Evolutionary conservation across 495 filamentous ascomycete species (phyloP), one percentile per base, ranked within the genome.

Genomic region (Umbilicaria muhlenbergii): DNA sequence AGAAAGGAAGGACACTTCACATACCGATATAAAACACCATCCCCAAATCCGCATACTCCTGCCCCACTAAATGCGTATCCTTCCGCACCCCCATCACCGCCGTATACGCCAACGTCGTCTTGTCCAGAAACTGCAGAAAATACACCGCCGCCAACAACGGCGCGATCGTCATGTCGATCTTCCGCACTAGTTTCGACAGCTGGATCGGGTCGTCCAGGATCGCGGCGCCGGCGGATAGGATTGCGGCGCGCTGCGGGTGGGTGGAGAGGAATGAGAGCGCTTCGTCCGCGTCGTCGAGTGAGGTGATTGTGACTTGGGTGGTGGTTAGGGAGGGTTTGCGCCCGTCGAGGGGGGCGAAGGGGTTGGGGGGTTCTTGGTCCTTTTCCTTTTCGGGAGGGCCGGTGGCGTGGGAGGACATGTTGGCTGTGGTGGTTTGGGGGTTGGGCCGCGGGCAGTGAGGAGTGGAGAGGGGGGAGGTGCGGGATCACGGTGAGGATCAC

Each of bases 101-200:
- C 4, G 78, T 68, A 52, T 81, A 82, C 3, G 72, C 75, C 63
- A 84, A 54, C 1, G 77, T 81, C 8, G 78, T 78, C 58, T 83
- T 83, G 50, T 81, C 77, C 28, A 84, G 65, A n/a, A 79, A 76
- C 42, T 84, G 80, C 2, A 83, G 57, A 51, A 84, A 84, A 56
- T 83, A 84, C 15, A 71, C 74, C 0, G 65, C 57, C 14, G 65
- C 67, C 14, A 77, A 60, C 7, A 77, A 55, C 8, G 68, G 65
- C 32, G 75, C 51, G 24, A 77, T 59, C 3, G 61, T 57, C 6
- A 66, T 55, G 46, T 78, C 63, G 28, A 66, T 59, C 42, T 54
- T 60, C 36, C 58, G 58, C 6, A 63, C 52, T 18, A 63, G 47
- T 19, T 38, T 42, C 34, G 49, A 51, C 24, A 53, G 33, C 32